A percentile compares a stretch with the other conserved stretches of the same genome.
Conservation (phyloP, 1,139 yeast species). For the Candida frijolesensis region DNA sequence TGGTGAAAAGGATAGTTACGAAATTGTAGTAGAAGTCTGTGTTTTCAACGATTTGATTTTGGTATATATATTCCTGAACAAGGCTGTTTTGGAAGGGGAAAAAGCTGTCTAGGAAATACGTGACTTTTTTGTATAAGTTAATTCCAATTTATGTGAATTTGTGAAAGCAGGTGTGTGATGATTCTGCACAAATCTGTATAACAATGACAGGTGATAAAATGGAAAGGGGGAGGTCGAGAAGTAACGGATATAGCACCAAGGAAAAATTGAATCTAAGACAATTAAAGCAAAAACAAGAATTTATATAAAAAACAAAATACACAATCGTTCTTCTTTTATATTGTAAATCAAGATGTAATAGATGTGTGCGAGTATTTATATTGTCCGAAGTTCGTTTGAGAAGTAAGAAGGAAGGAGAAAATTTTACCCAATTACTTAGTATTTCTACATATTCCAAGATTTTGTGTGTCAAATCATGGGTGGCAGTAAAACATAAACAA, state of each 20-base stretch:
- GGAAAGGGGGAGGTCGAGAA: not conserved
- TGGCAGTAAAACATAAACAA: not conserved
- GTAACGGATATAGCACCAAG: not conserved
- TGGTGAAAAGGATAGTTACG: not conserved
- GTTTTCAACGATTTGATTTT: not conserved
- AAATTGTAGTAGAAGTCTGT: not conserved
- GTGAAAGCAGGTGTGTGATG: not conserved
- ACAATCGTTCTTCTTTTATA: not conserved
- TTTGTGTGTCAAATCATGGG: not conserved
- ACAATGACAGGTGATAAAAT: too few relatives aligned
- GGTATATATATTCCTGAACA: not conserved
- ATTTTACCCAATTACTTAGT: not conserved
- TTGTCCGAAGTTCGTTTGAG: not conserved
- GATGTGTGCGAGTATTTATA: not conserved
- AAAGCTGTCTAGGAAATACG: not conserved
- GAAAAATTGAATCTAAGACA: not conserved
- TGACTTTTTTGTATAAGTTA: not conserved
- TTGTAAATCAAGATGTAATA: not conserved
- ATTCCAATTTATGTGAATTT: not conserved
- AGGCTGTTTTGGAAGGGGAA: not conserved
- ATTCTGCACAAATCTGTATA: conserved; percentile 1
- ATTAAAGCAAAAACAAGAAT: conserved; percentile 3
- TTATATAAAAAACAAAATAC: not conserved
- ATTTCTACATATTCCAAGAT: not conserved
- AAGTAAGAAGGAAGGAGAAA: not conserved